Percentiles rank a stretch among this genome's conserved stretches.
These are phyloP conservation scores for Cordyceps militaris DNA, from an alignment of 2,329 filamentous ascomycete species.

Conservation along the genomic window DNA sequence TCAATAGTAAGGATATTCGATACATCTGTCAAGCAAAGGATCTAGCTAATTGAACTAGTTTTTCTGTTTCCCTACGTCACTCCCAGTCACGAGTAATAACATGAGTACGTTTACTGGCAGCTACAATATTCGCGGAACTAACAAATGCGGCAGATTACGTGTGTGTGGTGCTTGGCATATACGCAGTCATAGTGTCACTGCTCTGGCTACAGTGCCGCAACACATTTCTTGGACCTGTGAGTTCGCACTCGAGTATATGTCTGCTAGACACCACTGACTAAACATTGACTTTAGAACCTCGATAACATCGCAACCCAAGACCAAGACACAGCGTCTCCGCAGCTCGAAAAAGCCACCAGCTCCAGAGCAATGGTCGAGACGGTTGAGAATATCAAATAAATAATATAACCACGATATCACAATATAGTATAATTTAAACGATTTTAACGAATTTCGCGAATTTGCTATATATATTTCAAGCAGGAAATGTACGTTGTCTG, in stretches of 20 bases:
- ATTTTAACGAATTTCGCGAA: no score
- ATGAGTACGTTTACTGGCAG: constrained; percentile 22
- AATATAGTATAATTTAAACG: no score
- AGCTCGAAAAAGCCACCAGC: background rate
- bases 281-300: background rate
- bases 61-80: constrained; percentile 25
- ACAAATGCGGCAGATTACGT: constrained; percentile 26
- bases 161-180: constrained; percentile 30
- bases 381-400: background rate
- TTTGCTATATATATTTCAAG: no score
- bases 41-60: constrained; percentile 18
- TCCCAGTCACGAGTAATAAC: constrained; percentile 23
- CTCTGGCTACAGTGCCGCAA: constrained; percentile 1
- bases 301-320: background rate
- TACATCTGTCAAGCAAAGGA: background rate
- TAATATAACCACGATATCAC: no score
- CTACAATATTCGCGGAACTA: background rate
- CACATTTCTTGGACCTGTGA: constrained; percentile 10
- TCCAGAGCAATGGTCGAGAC: background rate
- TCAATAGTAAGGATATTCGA: constrained; percentile 24
- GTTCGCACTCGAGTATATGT: background rate
- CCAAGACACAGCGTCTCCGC: background rate
- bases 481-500: no score
- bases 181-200: constrained; percentile 15
- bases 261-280: background rate